phyloP scores from a whole-genome alignment of 768 basidiomycete species.

The Boletales sp. region DNA sequence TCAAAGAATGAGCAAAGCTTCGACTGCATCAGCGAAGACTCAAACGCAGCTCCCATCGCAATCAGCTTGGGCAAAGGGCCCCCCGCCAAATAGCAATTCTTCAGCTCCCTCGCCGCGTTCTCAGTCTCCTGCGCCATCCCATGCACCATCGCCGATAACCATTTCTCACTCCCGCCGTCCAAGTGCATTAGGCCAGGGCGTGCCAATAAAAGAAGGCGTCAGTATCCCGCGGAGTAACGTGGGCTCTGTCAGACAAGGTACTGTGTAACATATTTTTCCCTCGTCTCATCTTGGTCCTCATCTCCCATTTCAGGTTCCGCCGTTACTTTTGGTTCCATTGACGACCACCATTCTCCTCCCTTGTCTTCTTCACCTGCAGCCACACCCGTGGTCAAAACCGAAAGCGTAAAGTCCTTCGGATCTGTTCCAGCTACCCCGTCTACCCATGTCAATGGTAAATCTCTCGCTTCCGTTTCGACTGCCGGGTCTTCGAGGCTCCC shows the following conservation, averaged over 20 bases:
- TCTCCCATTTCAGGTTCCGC: constrained; percentile 45
- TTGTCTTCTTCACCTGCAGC: constrained; percentile 82
- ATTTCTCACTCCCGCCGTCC: constrained; percentile 74
- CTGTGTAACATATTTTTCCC: constrained; percentile 19
- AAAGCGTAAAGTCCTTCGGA: constrained; percentile 80
- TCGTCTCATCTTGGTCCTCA: constrained; percentile 4
- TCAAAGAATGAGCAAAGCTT: constrained; percentile 90
- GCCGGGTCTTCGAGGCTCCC: constrained; percentile 35
- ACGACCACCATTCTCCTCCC: constrained; percentile 62
- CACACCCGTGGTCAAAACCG: constrained; percentile 59
- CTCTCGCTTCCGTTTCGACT: constrained; percentile 43
- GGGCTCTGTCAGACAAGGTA: constrained; percentile 66
- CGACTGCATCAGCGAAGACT: constrained; percentile 70
- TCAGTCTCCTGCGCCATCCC: constrained; percentile 68
- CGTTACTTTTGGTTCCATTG: constrained; percentile 89
- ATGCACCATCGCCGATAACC: constrained; percentile 41
- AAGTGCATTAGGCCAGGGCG: constrained; percentile 67
- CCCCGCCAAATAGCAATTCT: constrained; percentile 56
- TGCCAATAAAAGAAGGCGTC: constrained; percentile 77
- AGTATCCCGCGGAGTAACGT: constrained; percentile 62
- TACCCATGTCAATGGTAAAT: constrained; percentile 61
- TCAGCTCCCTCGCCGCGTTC: constrained; percentile 63
- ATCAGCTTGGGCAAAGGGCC: constrained; percentile 92
- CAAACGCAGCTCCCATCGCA: constrained; percentile 68
- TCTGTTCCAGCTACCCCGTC: constrained; percentile 55